These are phyloP conservation scores for Phytopythium boreale DNA, from an alignment of 352 stramenopile species.

Conservation along the genomic window DNA sequence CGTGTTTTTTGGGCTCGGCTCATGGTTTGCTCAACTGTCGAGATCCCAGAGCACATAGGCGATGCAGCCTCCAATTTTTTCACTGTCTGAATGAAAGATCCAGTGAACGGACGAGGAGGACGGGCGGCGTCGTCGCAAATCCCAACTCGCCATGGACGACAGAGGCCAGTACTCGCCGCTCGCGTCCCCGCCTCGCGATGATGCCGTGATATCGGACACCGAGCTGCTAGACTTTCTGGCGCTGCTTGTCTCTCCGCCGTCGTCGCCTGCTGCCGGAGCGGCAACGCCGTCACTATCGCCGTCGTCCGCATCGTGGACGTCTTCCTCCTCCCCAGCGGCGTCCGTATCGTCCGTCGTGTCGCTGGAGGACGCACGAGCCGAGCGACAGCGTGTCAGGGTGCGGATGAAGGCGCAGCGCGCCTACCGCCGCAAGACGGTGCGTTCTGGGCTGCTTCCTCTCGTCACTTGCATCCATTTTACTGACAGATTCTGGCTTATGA, in stretches of 20 bases:
- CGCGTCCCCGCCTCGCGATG: background rate
- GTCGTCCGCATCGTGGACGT: background rate
- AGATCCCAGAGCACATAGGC: background rate
- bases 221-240: background rate
- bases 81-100: background rate
- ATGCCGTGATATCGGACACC: background rate
- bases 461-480: background rate
- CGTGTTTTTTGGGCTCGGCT: background rate
- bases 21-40: background rate
- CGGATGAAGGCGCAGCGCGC: background rate
- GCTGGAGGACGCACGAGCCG: background rate
- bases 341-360: background rate
- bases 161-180: background rate
- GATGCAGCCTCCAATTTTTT: background rate
- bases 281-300: no score
- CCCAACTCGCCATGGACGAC: background rate
- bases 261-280: no score
- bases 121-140: background rate
- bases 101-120: no score
- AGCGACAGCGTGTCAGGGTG: background rate
- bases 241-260: background rate
- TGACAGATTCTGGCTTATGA: background rate
- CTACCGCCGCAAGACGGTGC: conserved; percentile 6
- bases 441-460: background rate
- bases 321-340: background rate